These are phyloP conservation scores for Thermothelomyces thermophilus DNA, from an alignment of 2,329 filamentous ascomycete species.

Conservation along the genomic window DNA sequence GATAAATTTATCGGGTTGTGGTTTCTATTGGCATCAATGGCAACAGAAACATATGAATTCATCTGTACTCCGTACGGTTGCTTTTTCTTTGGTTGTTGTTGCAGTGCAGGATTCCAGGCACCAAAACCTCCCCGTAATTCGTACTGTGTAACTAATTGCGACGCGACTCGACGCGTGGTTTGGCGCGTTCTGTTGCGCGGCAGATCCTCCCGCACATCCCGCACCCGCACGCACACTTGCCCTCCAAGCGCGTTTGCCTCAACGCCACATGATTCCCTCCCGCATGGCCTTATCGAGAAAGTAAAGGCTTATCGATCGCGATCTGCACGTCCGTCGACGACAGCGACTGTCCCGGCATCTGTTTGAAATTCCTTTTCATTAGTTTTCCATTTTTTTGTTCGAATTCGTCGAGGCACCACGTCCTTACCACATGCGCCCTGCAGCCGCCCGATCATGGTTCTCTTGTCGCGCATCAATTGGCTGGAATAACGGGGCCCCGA, in stretches of 20 bases:
- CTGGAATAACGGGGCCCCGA: constrained; percentile 22
- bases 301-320: constrained; percentile 9
- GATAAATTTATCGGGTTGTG: background rate
- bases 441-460: constrained; percentile 20
- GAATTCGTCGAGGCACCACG: background rate
- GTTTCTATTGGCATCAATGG: too few relatives aligned
- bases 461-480: constrained; percentile 28
- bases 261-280: constrained; percentile 3
- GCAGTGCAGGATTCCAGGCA: too few relatives aligned
- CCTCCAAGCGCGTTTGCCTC: background rate
- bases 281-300: constrained; percentile 9
- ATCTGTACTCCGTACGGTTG: too few relatives aligned
- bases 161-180: too few relatives aligned
- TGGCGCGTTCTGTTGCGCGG: background rate
- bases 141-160: too few relatives aligned
- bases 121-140: too few relatives aligned
- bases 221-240: too few relatives aligned
- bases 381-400: background rate
- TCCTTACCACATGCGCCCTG: constrained; percentile 16
- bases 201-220: constrained; percentile 1
- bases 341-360: background rate
- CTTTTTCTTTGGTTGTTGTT: too few relatives aligned
- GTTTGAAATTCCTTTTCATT: background rate
- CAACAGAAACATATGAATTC: too few relatives aligned
- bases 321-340: background rate